Conservation (phyloP, 1,284 basidiomycete species). For the Sporisorium reilianum region DNA sequence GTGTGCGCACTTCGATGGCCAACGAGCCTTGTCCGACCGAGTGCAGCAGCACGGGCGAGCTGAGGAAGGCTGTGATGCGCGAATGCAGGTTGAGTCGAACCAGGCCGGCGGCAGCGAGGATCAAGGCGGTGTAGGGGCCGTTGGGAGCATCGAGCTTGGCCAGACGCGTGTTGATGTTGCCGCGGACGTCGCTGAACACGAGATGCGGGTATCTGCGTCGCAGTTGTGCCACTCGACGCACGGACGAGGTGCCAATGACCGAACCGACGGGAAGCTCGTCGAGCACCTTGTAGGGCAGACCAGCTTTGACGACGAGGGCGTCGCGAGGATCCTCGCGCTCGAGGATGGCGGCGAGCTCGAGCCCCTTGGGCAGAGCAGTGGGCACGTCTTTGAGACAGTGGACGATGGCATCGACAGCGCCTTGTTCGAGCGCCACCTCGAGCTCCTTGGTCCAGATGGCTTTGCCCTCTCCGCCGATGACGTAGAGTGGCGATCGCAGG, state of each 20-base stretch:
- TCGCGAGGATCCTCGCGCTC: slow-evolving; percentile 91
- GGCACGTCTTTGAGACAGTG: slow-evolving; percentile 96
- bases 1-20: slow-evolving; percentile 83
- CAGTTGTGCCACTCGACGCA: slow-evolving; percentile 91
- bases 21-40: slow-evolving; percentile 96
- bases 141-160: slow-evolving; percentile 88
- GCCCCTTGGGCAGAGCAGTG: slow-evolving; percentile 84
- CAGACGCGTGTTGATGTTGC: slow-evolving; percentile 78
- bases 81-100: slow-evolving; percentile 80
- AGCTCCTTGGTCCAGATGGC: slow-evolving; percentile 95
- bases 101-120: slow-evolving; percentile 94
- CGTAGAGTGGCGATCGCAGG: slow-evolving; percentile 76
- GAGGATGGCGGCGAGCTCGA: slow-evolving; percentile 85
- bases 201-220: slow-evolving; percentile 83
- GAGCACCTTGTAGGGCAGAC: slow-evolving; percentile 77
- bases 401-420: slow-evolving; percentile 88
- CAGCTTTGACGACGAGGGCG: slow-evolving; percentile 86
- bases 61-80: slow-evolving; percentile 83
- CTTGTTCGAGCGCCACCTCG: slow-evolving; percentile 81
- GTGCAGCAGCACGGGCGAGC: slow-evolving; percentile 80
- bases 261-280: slow-evolving; percentile 88
- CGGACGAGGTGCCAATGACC: slow-evolving; percentile 93
- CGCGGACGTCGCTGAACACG: slow-evolving; percentile 83
- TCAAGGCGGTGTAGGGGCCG: slow-evolving; percentile 86
- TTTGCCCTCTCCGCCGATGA: slow-evolving; percentile 74